Evolutionary conservation across 306 rosid genomes (phyloP), one percentile per base, ranked within the genome.

Genomic region (Castanospermum australe): DNA sequence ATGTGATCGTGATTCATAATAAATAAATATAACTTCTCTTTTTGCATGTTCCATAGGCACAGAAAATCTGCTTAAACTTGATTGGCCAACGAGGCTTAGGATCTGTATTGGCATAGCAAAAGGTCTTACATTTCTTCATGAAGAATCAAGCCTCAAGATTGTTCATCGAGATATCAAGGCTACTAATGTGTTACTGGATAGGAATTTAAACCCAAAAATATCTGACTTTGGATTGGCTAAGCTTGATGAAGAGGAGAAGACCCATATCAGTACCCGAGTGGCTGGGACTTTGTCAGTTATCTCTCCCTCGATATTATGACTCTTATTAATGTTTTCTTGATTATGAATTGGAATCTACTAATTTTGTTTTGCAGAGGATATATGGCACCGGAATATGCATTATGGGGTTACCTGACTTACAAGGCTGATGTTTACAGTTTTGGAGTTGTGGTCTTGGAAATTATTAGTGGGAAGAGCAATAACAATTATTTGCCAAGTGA

Each of bases 211-310:
- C 56, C 84, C 96, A 3, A 91, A 89, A 55, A 91, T 91, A 75
- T 91, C 93, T 2, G 92, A 91, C 69, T 91, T 89, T 51, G 96
- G 96, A 39, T 84, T 91, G 89, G 97, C 97, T 20, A 91, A 63
- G 84, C 87, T 91, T 22, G 65, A 86, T 33, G 88, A 91, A 55
- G 92, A 87, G 67, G 90, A 89, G 45, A 86, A 86, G 30, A 84
- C 83, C 50, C 94, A 90, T 63, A 71, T 88, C 73, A 90, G 57
- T 50, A 88, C 94, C 24, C 57, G 89, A 77, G 81, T 89, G 45
- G 94, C 90, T 4, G 92, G 97, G 51, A 91, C 92, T 14, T 83
- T 88, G 96, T 91, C 13, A 84, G 88, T 57, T 12, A 8, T 73
- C 79, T 81, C 61, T 73, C 61, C 77, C 55, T 61, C 75, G 68